Evolutionary conservation across 768 basidiomycete genomes (phyloP), one percentile per base, ranked within the genome.

Genomic region (Galerina marginata): DNA sequence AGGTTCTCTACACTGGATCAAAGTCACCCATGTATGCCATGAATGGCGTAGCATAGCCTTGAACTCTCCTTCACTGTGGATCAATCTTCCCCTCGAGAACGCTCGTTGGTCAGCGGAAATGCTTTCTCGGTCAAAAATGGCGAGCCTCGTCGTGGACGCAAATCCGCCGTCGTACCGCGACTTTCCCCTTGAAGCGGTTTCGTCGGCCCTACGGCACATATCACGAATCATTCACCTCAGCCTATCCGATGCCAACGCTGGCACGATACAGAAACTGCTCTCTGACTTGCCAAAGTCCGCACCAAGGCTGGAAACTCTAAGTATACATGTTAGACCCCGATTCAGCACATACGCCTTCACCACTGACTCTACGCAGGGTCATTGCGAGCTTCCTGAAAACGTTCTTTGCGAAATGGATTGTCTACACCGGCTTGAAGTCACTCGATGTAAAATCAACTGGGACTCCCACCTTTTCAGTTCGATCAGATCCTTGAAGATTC

Each of bases 11-110:
- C 6, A 20, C 39, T 60, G 59, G 59, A 51, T 45, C 20, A 33
- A 37, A 45, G 39, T 55, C 12, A 55, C 23, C 20, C 40, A 56
- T 51, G 60, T 61, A 15, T 56, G 60, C 33, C 60, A 44, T 23
- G 4, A n/a, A 10, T 61, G 60, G 60, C 60, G 54, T 20, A 26
- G 37, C 20, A 37, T 56, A 7, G 54, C 60, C 14, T 5, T 56
- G 15, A 56, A 61, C 25, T 50, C 54, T 7, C 60, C 60, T 4
- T 50, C 40, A 11, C 49, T 61, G 25, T 61, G 60, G 60, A 33
- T 39, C 12, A 44, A 38, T 15, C 46, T 37, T 29, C 40, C 54
- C 26, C 29, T 56, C 16, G 9, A n/a, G 2, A 25, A 12, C 38
- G 16, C 15, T 25, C 29, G 11, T 37, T 61, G 60, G 54, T 44